Conservation (phyloP, 2,329 filamentous ascomycete species). For the Macroventuria anomochaeta region DNA sequence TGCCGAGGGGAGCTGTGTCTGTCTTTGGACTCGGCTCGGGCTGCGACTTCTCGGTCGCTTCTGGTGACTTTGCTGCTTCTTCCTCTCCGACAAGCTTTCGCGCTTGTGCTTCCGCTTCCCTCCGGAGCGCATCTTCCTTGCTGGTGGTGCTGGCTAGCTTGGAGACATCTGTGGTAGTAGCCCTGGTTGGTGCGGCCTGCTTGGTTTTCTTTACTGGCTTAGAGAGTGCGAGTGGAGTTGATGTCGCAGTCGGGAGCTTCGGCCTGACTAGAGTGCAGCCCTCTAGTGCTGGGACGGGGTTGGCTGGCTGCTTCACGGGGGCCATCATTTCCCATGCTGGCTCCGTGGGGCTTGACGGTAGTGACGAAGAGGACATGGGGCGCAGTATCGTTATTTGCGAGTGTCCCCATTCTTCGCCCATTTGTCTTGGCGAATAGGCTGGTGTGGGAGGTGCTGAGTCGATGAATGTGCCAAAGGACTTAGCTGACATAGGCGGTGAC, state of each 20-base stretch:
- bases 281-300: conserved; percentile 2
- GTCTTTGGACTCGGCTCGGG: conserved; percentile 21
- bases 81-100: conserved; percentile 23
- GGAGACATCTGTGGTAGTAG: conserved; percentile 10
- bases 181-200: conserved; percentile 3
- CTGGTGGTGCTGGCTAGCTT: neutral
- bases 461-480: conserved; percentile 46
- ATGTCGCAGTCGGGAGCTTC: neutral
- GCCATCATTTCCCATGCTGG: conserved; percentile 44
- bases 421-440: conserved; percentile 40
- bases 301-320: conserved; percentile 23
- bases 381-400: conserved; percentile 40
- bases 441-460: conserved; percentile 49
- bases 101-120: conserved; percentile 23
- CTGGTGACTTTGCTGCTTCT: conserved; percentile 4
- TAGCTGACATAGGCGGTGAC: conserved; percentile 47
- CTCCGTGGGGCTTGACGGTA: conserved; percentile 36
- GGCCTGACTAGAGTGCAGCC: neutral
- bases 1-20: conserved; percentile 33
- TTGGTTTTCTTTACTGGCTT: conserved; percentile 24
- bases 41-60: conserved; percentile 12
- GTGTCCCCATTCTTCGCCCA: conserved; percentile 34
- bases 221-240: conserved; percentile 15
- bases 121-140: conserved; percentile 18
- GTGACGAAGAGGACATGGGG: conserved; percentile 37